A percentile compares a stretch with the other conserved stretches of the same genome.
Conservation (phyloP, 139 green algal species). For the Astrephomene gubernaculifera region DNA sequence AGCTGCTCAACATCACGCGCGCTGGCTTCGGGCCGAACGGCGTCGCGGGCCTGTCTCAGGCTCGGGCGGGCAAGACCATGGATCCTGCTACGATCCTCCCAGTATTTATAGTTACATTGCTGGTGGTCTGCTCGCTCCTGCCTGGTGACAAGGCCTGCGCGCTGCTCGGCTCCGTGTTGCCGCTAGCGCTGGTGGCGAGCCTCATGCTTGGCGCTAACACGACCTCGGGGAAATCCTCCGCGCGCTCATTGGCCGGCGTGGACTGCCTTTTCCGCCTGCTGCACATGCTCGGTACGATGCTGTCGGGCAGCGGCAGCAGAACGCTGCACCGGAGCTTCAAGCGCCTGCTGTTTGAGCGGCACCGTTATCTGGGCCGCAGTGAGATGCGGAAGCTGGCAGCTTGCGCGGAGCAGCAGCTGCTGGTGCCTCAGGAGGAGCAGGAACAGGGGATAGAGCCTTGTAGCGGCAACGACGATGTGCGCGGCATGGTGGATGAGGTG, state of each 20-base stretch:
- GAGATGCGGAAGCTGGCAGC: neutral
- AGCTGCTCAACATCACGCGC: conserved; percentile 39
- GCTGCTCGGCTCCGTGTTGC: conserved; percentile 37
- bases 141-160: conserved; percentile 48
- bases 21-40: neutral
- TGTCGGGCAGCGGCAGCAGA: neutral
- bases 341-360: conserved; percentile 14
- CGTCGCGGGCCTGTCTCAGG: conserved; percentile 2
- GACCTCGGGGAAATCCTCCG: neutral
- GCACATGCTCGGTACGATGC: neutral
- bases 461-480: too few relatives aligned
- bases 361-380: conserved; percentile 12
- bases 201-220: neutral
- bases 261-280: conserved; percentile 14
- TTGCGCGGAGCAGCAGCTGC: neutral
- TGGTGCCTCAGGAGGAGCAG: too few relatives aligned
- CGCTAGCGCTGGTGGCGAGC: conserved; percentile 20
- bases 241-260: too few relatives aligned
- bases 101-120: conserved; percentile 66
- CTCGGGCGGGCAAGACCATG: conserved; percentile 23
- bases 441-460: too few relatives aligned
- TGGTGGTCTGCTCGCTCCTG: conserved; percentile 47
- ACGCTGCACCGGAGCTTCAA: conserved; percentile 13
- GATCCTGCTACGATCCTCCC: conserved; percentile 52
- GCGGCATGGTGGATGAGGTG: neutral